Base-by-base conservation (phyloP, 2,329 filamentous ascomycete genomes). In the Chrysoporthe cubensis region DNA sequence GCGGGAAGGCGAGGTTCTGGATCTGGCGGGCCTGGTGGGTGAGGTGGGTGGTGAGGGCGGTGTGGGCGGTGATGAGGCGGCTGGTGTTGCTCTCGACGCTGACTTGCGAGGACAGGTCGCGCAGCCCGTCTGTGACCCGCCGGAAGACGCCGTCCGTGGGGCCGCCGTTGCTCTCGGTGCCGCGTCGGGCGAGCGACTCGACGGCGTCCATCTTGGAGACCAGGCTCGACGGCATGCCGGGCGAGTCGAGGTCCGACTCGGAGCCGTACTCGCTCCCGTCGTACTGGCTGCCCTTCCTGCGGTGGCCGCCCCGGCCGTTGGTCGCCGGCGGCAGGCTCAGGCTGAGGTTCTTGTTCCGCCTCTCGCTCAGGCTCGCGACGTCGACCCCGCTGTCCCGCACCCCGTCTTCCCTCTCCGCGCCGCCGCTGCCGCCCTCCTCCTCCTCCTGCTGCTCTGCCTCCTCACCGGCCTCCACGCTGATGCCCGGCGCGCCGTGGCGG, bases 201-300 rank as follows among this genome's bases (percentile, higher is more conserved):
- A 94, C 86, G 37, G 88, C 89, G 72, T 91, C 90, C 74, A 94
- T 91, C 76, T 88, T 88, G 52, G 88, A 85, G 64, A 92, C 85
- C 60, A 94, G 79, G 34, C 86, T 88, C 0, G 87, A 83, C 8
- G 89, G 87, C 75, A 93, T 89, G 26, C 88, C 89, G n/a, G 88
- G 82, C 13, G 85, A 84, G 44, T 92, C 90, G 21, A 92, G 80
- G 74, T 92, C 90, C 3, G 88, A 90, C 71, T 91, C 89, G 1
- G 88, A 91, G 6, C 90, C 90, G 75, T 91, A 93, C 75, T 93
- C 90, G 72, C 89, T 91, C 8, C 90, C 90, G 74, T 92, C 90
- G 74, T 92, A 92, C 52, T 87, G 83, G 78, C 85, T 88, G 61
- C 79, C 81, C 69, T 78, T 80, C 69, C 86, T 83, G 68, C 83